Evolutionary conservation across 2,329 filamentous ascomycete species (phyloP), one percentile per base, ranked within the genome.

Genomic region (Beauveria varroae): DNA sequence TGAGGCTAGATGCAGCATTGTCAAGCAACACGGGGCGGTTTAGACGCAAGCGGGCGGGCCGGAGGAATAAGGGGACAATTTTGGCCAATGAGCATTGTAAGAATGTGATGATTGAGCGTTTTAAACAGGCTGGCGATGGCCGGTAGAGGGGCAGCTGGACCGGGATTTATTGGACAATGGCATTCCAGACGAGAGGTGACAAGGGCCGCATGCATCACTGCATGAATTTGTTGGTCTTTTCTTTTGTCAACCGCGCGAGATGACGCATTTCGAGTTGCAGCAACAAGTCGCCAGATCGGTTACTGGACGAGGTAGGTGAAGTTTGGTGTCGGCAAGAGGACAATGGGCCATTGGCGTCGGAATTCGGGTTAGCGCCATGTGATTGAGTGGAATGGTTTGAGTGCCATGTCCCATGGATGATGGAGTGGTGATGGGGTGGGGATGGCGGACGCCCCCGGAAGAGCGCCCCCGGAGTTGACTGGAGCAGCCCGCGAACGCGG

Each of bases 381-480:
- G 57, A 60, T 28, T 34, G 30, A 34, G 30, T 34, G 30, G 30
- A 37, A 37, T 37, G 34, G 34, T 16, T 34, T 51, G 47, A 50
- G 47, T 44, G n/a, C 43, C 43, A 44, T 37, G 34, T 9, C 1
- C 34, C 34, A 37, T 37, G 34, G 34, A 37, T 37, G 34, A 37
- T 46, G 20, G 28, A 46, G 41, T 30, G 40, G 24, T 41, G 37
- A 28, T 40, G 44, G 7, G 20, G 57, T 52, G 57, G 57, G 34
- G 57, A 14, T 24, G 47, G 57, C 20, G 20, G 49, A 52, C 49
- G 49, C 49, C 57, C 52, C 57, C 57, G 57, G 57, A 60, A 60
- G 37, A 60, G 10, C 24, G 57, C 40, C 49, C 49, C 57, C 49
- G 57, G 57, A 26, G 49, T 60, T 26, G 49, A 44, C 34, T 57